A percentile compares a stretch with the other conserved stretches of the same genome.
These are phyloP conservation scores for Lyophyllum semitale DNA, from an alignment of 768 basidiomycete genomes.

Conservation along the genomic window DNA sequence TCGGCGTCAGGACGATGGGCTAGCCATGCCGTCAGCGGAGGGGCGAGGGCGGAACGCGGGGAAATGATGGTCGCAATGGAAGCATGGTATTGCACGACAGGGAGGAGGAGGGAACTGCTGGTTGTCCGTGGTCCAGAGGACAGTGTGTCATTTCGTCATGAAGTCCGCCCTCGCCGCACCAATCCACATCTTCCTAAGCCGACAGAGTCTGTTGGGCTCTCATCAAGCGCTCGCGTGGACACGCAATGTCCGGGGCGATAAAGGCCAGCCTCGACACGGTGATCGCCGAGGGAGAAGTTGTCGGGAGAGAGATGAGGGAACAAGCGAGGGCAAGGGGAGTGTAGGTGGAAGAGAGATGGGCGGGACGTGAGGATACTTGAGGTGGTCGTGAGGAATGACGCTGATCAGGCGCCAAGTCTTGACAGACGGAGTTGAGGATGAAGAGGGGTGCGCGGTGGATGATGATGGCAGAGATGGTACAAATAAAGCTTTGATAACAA, in stretches of 20 bases:
- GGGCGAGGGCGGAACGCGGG: slow-evolving; percentile 19
- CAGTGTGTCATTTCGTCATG: slow-evolving; percentile 23
- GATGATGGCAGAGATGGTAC: slow-evolving; percentile 17
- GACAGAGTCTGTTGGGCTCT: slow-evolving; percentile 19
- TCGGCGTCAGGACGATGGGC: slow-evolving; percentile 31
- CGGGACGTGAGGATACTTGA: slow-evolving; percentile 14
- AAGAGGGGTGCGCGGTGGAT: slow-evolving; percentile 2
- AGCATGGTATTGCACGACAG: slow-evolving; percentile 14
- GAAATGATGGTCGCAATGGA: slow-evolving; percentile 21
- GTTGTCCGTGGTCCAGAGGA: slow-evolving; percentile 22
- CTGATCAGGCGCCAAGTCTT: slow-evolving; percentile 47
- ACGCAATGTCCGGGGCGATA: slow-evolving; percentile 36
- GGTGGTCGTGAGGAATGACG: slow-evolving; percentile 15
- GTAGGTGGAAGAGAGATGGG: slow-evolving; percentile 17
- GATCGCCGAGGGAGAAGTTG: slow-evolving; percentile 10
- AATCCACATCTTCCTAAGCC: slow-evolving; percentile 27
- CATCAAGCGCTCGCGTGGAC: slow-evolving; percentile 24
- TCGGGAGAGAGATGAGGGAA: slow-evolving; percentile 11
- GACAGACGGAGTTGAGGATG: slow-evolving; percentile 17
- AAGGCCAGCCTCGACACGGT: slow-evolving; percentile 21
- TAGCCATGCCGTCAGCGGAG: slow-evolving; percentile 32
- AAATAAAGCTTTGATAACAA: slow-evolving; percentile 46
- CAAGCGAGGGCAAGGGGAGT: slow-evolving; percentile 24
- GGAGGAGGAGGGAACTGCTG: slow-evolving; percentile 11
- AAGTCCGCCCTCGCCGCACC: slow-evolving; percentile 27